Conservation (phyloP, 441 rosid species). For the Corymbia calophylla region DNA sequence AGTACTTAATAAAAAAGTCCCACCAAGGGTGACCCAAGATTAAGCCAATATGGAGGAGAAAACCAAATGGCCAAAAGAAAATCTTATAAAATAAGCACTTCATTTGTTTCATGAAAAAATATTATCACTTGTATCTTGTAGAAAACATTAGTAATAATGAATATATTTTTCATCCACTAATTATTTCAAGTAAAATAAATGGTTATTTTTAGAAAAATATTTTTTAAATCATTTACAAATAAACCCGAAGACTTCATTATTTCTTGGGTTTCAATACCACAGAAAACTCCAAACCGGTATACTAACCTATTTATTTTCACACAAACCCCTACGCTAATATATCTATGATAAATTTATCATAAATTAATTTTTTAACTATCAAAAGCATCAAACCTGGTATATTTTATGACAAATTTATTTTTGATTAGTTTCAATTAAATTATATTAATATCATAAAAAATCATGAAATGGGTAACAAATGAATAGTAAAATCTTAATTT, state of each 20-base stretch:
- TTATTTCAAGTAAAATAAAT: too few relatives aligned
- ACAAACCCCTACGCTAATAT: rapidly evolving
- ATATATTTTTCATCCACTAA: too few relatives aligned
- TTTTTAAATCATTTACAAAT: too few relatives aligned
- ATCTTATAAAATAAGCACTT: background rate
- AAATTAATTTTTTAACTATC: too few relatives aligned
- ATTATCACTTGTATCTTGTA: background rate
- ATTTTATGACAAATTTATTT: background rate
- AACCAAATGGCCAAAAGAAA: background rate
- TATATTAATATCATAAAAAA: rapidly evolving
- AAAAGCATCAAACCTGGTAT: background rate
- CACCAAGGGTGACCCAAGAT: background rate
- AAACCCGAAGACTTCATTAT: background rate
- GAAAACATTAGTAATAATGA: background rate
- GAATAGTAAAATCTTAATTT: too few relatives aligned
- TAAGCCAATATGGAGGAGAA: background rate
- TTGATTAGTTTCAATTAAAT: too few relatives aligned
- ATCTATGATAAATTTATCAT: too few relatives aligned
- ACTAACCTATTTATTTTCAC: too few relatives aligned
- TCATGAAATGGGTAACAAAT: rapidly evolving
- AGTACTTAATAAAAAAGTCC: background rate
- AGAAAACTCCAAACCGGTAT: rapidly evolving
- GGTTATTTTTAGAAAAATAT: background rate
- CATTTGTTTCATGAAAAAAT: background rate
- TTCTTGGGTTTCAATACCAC: background rate